phyloP scores from a whole-genome alignment of 1,139 yeast genomes.

The Sugiyamaella pinicola region DNA sequence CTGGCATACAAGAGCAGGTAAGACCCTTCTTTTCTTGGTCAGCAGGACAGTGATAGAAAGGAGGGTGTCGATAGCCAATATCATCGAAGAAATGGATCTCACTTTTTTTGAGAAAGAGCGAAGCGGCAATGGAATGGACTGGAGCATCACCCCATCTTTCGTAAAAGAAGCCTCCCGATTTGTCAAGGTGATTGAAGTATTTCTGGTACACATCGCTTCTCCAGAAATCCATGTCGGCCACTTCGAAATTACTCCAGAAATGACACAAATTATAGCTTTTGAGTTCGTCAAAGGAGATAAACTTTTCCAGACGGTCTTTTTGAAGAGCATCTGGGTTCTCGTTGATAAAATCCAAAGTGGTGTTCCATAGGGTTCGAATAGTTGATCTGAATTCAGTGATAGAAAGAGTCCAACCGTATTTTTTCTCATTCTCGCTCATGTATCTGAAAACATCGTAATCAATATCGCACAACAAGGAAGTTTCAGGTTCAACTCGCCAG shows the following conservation, averaged over 20 bases:
- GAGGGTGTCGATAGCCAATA: conserved; percentile 77
- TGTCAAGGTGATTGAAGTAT: conserved; percentile 72
- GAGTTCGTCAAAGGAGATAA: conserved; percentile 62
- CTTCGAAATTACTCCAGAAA: conserved; percentile 91
- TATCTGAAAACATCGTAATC: conserved; percentile 64
- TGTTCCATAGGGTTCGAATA: conserved; percentile 61
- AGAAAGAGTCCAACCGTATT: conserved; percentile 69
- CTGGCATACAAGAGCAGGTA: conserved; percentile 31
- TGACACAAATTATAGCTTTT: conserved; percentile 73
- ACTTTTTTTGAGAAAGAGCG: conserved; percentile 65
- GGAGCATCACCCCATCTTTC: conserved; percentile 99
- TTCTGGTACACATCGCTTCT: conserved; percentile 63
- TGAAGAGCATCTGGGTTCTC: conserved; percentile 56
- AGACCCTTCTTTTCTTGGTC: conserved; percentile 28
- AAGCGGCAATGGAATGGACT: conserved; percentile 80
- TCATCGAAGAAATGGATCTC: conserved; percentile 78
- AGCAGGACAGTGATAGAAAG: conserved; percentile 73
- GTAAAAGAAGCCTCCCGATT: conserved; percentile 84
- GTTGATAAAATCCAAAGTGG: conserved; percentile 53
- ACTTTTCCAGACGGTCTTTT: conserved; percentile 69
- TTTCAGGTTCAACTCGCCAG: conserved; percentile 76
- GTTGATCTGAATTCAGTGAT: conserved; percentile 61
- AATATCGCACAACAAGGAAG: conserved; percentile 62
- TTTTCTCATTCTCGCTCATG: conserved; percentile 60
- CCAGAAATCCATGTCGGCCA: conserved; percentile 79